Evolutionary conservation across 1,284 basidiomycete species (phyloP).

Genomic region (Boletus semigastroideus): DNA sequence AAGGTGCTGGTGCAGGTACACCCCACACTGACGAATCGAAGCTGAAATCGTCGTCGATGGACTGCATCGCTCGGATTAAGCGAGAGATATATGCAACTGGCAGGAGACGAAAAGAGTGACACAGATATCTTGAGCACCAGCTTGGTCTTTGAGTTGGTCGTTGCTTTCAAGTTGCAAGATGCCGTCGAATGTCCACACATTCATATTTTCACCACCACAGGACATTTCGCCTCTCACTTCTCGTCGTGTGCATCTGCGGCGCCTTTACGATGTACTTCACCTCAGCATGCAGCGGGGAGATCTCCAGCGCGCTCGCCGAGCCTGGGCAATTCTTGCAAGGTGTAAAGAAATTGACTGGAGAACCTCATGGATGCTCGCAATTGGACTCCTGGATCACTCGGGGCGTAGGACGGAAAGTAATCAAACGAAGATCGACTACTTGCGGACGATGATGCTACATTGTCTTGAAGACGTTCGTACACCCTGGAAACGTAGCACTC

Average conservation of each 20-base stretch:
- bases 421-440: slow-evolving; percentile 53
- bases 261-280: slow-evolving; percentile 73
- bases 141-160: too few relatives aligned
- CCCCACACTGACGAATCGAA: slow-evolving; percentile 76
- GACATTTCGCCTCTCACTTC: slow-evolving; percentile 48
- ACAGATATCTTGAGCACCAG: neutral
- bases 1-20: slow-evolving; percentile 40
- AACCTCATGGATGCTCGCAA: slow-evolving; percentile 70
- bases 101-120: neutral
- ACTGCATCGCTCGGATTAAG: slow-evolving; percentile 20
- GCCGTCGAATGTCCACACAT: slow-evolving; percentile 37
- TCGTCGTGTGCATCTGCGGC: slow-evolving; percentile 68
- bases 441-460: slow-evolving; percentile 69
- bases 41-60: slow-evolving; percentile 69
- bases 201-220: slow-evolving; percentile 56
- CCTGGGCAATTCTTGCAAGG: slow-evolving; percentile 79
- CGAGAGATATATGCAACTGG: neutral
- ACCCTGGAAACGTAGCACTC: neutral
- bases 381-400: slow-evolving; percentile 51
- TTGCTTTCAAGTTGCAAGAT: slow-evolving; percentile 8
- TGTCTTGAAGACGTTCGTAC: slow-evolving; percentile 58
- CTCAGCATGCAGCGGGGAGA: slow-evolving; percentile 72
- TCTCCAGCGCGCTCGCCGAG: slow-evolving; percentile 61
- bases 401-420: slow-evolving; percentile 31
- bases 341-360: slow-evolving; percentile 84